Evolutionary conservation across 2,329 filamentous ascomycete species (phyloP), one percentile per base, ranked within the genome.

Genomic region (Ilyonectria sp.): DNA sequence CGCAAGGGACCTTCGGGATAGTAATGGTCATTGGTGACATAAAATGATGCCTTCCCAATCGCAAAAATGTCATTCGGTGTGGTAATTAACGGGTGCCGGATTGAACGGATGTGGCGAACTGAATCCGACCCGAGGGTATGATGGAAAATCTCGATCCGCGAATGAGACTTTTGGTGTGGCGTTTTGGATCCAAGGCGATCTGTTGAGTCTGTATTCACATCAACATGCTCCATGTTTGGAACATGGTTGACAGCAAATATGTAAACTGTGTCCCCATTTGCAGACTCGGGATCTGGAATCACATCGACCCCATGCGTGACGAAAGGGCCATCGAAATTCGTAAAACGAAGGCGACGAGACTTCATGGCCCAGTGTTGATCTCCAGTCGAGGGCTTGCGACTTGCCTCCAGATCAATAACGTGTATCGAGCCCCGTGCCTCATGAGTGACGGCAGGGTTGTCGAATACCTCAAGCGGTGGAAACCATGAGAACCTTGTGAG

Each of bases 241-340:
- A 86, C 71, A 62, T 91, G 90, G 69, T 91, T 91, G 56, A 91
- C 77, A 0, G 86, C 89, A 60, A 88, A 88, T 52, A 91, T 86
- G 70, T 89, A 91, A 6, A 91, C 85, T 0, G 86, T 79, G 1
- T 80, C 74, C 40, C 53, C 60, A 2, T 37, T 9, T 37, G 13
- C 33, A 37, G 72, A 72, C 2, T 82, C 72, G 0, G 83, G 84
- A 67, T 90, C 87, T 3, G 81, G 75, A n/a, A 89, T 82, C 7
- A 91, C 81, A 65, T 89, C 88, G 67, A 91, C 88, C 1, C 89
- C 89, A 69, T 91, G 89, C 0, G 89, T 89, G 6, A 86, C 73
- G 56, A 91, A 90, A 0, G 87, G 82, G 0, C 82, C 82, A 2
- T 83, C 65, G 68, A 90, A 91, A 60, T 85, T 83, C 7, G 84